These are phyloP conservation scores for Gomphus sp. DNA, from an alignment of 1,284 basidiomycete genomes.

Conservation along the genomic window DNA sequence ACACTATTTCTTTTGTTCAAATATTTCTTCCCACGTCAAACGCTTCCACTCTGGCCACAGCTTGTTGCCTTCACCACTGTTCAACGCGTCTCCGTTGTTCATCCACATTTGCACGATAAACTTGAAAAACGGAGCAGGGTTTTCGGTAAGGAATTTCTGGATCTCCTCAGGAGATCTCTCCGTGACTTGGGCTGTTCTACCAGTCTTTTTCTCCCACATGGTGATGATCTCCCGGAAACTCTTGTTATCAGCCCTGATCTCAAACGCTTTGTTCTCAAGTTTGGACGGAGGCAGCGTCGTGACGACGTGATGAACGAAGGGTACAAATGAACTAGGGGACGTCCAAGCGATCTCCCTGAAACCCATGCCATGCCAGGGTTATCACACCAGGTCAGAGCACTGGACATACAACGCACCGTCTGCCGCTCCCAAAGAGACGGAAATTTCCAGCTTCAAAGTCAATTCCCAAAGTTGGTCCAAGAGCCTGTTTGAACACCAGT, in stretches of 20 bases:
- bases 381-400: neutral
- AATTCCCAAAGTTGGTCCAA: neutral
- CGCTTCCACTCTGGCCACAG: constrained; percentile 5
- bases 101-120: neutral
- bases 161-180: neutral
- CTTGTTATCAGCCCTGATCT: constrained; percentile 20
- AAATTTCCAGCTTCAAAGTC: constrained; percentile 1
- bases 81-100: neutral
- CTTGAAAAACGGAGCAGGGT: neutral
- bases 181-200: constrained; percentile 14
- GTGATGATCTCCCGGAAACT: constrained; percentile 17
- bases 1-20: too few relatives aligned
- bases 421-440: neutral
- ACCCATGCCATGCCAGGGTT: too few relatives aligned
- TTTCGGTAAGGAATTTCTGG: neutral
- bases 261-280: constrained; percentile 18
- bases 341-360: neutral
- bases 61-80: neutral
- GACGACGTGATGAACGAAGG: constrained; percentile 22
- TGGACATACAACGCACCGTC: neutral
- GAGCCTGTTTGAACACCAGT: too few relatives aligned
- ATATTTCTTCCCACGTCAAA: constrained; percentile 1
- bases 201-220: constrained; percentile 13
- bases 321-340: constrained; percentile 11
- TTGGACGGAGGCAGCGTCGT: constrained; percentile 18